A percentile compares a stretch with the other conserved stretches of the same genome.
phyloP scores from a whole-genome alignment of 345 rosid genomes.

The Raphanus raphanistrum region DNA sequence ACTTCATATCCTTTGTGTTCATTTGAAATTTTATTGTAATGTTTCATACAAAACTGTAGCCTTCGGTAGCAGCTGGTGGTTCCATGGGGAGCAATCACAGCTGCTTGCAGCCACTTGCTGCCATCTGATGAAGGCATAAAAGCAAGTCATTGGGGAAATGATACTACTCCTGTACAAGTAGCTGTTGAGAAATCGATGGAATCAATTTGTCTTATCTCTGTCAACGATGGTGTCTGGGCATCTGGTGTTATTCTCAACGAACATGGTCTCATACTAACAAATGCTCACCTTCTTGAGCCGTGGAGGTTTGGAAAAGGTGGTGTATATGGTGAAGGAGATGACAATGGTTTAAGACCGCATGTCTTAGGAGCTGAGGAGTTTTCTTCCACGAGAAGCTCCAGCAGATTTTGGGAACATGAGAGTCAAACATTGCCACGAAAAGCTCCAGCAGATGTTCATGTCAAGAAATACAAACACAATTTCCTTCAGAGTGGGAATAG shows the following conservation, averaged over 20 bases:
- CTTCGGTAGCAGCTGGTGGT: constrained; percentile 97
- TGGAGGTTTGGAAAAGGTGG: constrained; percentile 87
- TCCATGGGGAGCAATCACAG: constrained; percentile 95
- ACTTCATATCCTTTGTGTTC: constrained; percentile 29
- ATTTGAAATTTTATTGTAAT: constrained; percentile 45
- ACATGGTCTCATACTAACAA: constrained; percentile 82
- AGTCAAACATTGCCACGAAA: constrained; percentile 28
- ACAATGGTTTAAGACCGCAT: constrained; percentile 20
- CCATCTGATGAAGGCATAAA: constrained; percentile 49
- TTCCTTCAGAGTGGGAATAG: constrained; percentile 42
- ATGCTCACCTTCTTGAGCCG: constrained; percentile 94
- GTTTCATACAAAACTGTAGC: constrained; percentile 72
- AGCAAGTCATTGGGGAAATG: constrained; percentile 49
- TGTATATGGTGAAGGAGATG: constrained; percentile 41
- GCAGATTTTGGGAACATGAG: constrained; percentile 37
- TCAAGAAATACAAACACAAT: constrained; percentile 38
- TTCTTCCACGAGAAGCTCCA: constrained; percentile 25
- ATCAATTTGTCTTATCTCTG: constrained; percentile 78
- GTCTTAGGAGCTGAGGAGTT: constrained; percentile 36
- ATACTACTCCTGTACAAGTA: constrained; percentile 34
- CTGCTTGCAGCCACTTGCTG: constrained; percentile 76
- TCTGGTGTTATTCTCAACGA: constrained; percentile 82
- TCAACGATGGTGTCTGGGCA: constrained; percentile 86
- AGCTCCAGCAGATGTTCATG: constrained; percentile 22
- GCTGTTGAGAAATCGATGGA: constrained; percentile 60